Conservation (phyloP, 495 filamentous ascomycete species). For the Penicillium fimorum region DNA sequence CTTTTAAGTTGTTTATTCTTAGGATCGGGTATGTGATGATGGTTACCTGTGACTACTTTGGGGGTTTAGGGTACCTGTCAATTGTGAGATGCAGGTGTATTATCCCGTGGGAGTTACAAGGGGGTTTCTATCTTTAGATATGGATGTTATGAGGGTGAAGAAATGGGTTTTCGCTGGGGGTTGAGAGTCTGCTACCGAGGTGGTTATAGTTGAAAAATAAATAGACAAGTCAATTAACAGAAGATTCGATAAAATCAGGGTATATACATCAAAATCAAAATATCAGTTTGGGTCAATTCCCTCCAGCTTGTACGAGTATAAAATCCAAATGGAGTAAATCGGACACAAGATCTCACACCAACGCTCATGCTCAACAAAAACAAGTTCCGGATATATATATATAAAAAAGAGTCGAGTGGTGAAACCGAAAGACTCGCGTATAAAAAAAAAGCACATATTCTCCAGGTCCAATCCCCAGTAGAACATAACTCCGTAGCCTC, state of each 20-base stretch:
- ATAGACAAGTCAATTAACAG: slow-evolving; percentile 12
- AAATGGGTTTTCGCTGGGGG: background rate
- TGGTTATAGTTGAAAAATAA: background rate
- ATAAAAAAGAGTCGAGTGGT: slow-evolving; percentile 5
- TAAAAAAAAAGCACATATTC: background rate
- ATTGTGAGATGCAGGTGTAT: slow-evolving; percentile 6
- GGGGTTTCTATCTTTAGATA: slow-evolving; percentile 6
- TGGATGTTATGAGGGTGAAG: background rate
- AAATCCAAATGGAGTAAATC: background rate
- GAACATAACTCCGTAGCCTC: slow-evolving; percentile 1
- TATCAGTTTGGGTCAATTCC: background rate
- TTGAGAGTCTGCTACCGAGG: background rate
- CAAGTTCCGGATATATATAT: slow-evolving; percentile 8
- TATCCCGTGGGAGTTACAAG: background rate
- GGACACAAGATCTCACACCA: slow-evolving; percentile 10
- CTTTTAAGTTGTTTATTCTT: slow-evolving; percentile 14
- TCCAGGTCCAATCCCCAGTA: background rate
- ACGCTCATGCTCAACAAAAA: slow-evolving; percentile 23
- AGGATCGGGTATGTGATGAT: background rate
- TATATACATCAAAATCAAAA: slow-evolving; percentile 20
- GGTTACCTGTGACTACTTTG: background rate
- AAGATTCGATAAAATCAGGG: slow-evolving; percentile 16
- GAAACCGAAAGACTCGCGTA: slow-evolving; percentile 10
- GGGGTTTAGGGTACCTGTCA: slow-evolving; percentile 15
- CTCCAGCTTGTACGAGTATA: background rate